Evolutionary conservation across 2,329 filamentous ascomycete species (phyloP).

Genomic region (Colletotrichum cuscutae): DNA sequence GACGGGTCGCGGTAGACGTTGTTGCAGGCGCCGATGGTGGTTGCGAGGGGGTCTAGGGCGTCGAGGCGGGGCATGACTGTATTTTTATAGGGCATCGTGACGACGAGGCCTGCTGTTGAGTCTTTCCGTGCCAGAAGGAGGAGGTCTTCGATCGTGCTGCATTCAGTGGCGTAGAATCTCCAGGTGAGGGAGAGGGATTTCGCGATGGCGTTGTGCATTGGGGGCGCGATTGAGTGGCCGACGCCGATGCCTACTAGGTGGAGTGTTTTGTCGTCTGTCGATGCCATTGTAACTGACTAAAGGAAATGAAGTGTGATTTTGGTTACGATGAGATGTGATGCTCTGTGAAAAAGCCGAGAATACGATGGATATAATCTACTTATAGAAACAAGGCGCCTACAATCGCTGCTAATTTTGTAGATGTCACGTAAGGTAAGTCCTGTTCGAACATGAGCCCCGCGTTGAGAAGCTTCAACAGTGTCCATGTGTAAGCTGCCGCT

Average conservation of each 20-base stretch:
- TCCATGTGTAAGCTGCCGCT: too few species aligned
- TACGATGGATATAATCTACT: not conserved
- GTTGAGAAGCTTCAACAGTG: too few species aligned
- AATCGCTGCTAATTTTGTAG: too few species aligned
- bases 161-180: slow-evolving; percentile 42
- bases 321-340: not conserved
- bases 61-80: slow-evolving; percentile 48
- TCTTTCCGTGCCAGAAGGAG: slow-evolving; percentile 42
- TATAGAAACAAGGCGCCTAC: too few species aligned
- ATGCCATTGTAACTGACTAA: not conserved
- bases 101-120: slow-evolving; percentile 41
- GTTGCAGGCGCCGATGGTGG: slow-evolving; percentile 50
- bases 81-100: slow-evolving; percentile 54
- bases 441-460: too few species aligned
- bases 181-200: slow-evolving; percentile 46
- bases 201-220: slow-evolving; percentile 53
- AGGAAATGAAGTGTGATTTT: not conserved
- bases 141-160: slow-evolving; percentile 44
- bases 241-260: slow-evolving; percentile 53
- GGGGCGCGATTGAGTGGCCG: slow-evolving; percentile 51
- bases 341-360: not conserved
- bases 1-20: slow-evolving; percentile 43
- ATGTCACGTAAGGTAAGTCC: too few species aligned
- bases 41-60: slow-evolving; percentile 46
- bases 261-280: slow-evolving; percentile 28